A percentile compares a stretch with the other conserved stretches of the same genome.
Conservation (phyloP, 371 early-diverging fungal species). For the Fennellomyces sp. region DNA sequence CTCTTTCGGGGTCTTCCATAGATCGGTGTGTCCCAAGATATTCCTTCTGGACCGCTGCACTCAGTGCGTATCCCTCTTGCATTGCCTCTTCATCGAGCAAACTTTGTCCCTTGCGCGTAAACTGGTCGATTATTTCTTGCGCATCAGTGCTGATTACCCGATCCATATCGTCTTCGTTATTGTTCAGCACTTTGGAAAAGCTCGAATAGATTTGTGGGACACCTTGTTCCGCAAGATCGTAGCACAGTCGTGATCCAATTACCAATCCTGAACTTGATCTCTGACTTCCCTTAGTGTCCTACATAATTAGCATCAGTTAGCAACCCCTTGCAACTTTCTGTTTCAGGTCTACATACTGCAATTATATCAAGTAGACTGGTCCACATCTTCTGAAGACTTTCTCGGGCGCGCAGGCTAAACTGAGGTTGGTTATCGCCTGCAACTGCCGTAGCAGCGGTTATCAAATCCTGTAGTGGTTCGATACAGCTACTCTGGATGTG, state of each 20-base stretch:
- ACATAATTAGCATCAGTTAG: too few relatives aligned
- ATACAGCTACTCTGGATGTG: constrained; percentile 13
- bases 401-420: constrained; percentile 5
- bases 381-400: constrained; percentile 30
- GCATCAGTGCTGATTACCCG: constrained; percentile 24
- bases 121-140: constrained; percentile 29
- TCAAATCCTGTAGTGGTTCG: constrained; percentile 5
- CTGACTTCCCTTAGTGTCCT: neutral
- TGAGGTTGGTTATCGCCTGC: neutral
- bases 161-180: constrained; percentile 12
- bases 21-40: constrained; percentile 12
- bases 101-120: constrained; percentile 28
- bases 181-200: constrained; percentile 34
- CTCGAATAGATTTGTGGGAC: constrained; percentile 43
- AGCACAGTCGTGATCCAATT: constrained; percentile 49
- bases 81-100: constrained; percentile 37
- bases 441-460: neutral
- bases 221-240: constrained; percentile 46
- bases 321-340: too few relatives aligned
- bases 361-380: constrained; percentile 29
- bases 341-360: constrained; percentile 28
- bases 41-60: constrained; percentile 21
- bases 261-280: neutral
- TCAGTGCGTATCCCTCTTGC: constrained; percentile 32
- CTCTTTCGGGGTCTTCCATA: neutral